A percentile compares a stretch with the other conserved stretches of the same genome.
Conservation (phyloP, 257 asterid species). For the Penstemon eatonii region DNA sequence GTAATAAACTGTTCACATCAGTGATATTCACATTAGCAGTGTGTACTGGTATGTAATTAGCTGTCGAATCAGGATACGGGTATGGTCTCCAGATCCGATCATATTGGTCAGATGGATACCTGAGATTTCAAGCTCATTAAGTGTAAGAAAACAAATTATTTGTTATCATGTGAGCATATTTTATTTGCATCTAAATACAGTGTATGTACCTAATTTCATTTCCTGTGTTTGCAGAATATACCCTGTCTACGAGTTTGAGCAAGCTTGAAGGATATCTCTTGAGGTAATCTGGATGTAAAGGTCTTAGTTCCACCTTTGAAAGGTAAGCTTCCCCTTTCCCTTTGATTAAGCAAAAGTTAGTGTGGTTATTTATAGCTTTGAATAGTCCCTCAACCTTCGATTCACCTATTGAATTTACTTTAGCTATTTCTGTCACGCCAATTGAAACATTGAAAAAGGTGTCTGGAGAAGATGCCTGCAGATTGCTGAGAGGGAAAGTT, state of each 20-base stretch:
- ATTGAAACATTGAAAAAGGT: slow-evolving; percentile 40
- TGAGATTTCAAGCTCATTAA: slow-evolving; percentile 28
- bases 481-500: slow-evolving; percentile 45
- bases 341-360: slow-evolving; percentile 50
- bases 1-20: slow-evolving; percentile 25
- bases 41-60: slow-evolving; percentile 21
- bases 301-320: slow-evolving; percentile 53
- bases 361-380: slow-evolving; percentile 42
- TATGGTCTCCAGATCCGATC: slow-evolving; percentile 56
- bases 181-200: background rate
- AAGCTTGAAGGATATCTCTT: slow-evolving; percentile 31
- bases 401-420: slow-evolving; percentile 30
- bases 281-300: slow-evolving; percentile 39
- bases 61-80: slow-evolving; percentile 34
- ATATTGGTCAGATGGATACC: slow-evolving; percentile 48
- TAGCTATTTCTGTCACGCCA: slow-evolving; percentile 45
- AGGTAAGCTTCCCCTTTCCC: slow-evolving; percentile 45
- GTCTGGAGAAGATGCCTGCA: slow-evolving; percentile 27
- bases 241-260: slow-evolving; percentile 54
- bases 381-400: slow-evolving; percentile 45
- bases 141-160: background rate
- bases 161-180: background rate
- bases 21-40: slow-evolving; percentile 28
- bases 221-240: slow-evolving; percentile 40
- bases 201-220: slow-evolving; percentile 46